phyloP scores from a whole-genome alignment of 2,329 filamentous ascomycete genomes.

The Fusarium sp. region DNA sequence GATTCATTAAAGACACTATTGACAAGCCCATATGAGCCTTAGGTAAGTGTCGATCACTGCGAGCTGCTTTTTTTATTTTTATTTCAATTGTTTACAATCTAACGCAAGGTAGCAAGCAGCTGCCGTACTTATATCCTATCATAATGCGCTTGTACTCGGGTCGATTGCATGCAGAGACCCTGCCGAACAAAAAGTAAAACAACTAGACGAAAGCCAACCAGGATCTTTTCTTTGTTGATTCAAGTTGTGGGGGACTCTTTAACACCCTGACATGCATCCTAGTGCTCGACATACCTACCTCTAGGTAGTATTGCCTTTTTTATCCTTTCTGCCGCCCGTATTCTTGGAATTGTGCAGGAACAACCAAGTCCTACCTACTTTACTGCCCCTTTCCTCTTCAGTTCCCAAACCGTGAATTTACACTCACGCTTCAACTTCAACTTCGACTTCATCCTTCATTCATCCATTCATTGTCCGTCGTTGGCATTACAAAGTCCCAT shows the following conservation, averaged over 20 bases:
- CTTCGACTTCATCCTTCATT: slow-evolving; percentile 6
- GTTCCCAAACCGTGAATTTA: slow-evolving; percentile 4
- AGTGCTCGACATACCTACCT: not conserved
- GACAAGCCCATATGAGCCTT: not conserved
- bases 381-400: not conserved
- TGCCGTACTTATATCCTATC: too few species aligned
- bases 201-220: slow-evolving; percentile 11
- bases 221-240: slow-evolving; percentile 4
- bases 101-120: too few species aligned
- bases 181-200: slow-evolving; percentile 21
- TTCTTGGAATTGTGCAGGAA: not conserved
- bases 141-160: not conserved
- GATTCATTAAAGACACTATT: slow-evolving; percentile 5
- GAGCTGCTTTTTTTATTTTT: slow-evolving; percentile 1
- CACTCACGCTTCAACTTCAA: slow-evolving; percentile 1
- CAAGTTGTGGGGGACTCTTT: slow-evolving; percentile 7
- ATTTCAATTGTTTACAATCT: not conserved
- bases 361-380: not conserved
- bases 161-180: slow-evolving; percentile 23
- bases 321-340: not conserved
- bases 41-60: slow-evolving; percentile 3
- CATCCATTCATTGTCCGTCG: slow-evolving; percentile 9
- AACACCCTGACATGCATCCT: slow-evolving; percentile 5
- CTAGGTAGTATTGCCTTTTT: not conserved
- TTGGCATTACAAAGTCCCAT: slow-evolving; percentile 22